Evolutionary conservation across 108 stramenopile species (phyloP).

Genomic region (Cyclostephanos tholiformis): DNA sequence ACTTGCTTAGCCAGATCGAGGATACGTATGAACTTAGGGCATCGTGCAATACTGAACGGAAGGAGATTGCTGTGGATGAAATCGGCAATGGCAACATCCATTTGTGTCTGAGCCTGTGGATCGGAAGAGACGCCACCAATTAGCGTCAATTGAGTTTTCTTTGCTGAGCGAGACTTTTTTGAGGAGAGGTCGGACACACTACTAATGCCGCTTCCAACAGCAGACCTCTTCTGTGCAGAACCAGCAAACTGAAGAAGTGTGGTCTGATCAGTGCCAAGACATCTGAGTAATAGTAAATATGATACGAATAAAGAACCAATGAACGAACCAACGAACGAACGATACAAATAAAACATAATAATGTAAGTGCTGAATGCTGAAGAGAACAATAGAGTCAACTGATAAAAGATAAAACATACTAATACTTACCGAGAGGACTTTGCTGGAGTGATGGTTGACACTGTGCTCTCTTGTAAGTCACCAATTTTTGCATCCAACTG

Average conservation of each 20-base stretch:
- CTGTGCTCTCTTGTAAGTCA: not conserved
- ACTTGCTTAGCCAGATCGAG: not conserved
- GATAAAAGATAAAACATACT: not conserved
- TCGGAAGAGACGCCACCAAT: not conserved
- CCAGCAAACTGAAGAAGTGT: not conserved
- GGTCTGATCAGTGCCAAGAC: not conserved
- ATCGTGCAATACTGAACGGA: not conserved
- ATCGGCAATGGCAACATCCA: slow-evolving; percentile 8
- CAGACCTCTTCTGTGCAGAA: not conserved
- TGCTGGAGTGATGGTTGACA: not conserved
- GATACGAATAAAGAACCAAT: too few species aligned
- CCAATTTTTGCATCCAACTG: not conserved
- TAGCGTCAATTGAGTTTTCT: not conserved
- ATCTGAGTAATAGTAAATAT: not conserved
- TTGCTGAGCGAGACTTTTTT: not conserved
- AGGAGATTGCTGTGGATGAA: slow-evolving; percentile 4
- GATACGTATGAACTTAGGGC: not conserved
- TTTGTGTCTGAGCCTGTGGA: not conserved
- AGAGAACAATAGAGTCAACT: not conserved
- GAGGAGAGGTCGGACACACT: not conserved
- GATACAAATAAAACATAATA: not conserved
- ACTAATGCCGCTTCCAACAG: not conserved
- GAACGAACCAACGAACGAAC: too few species aligned
- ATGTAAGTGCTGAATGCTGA: too few species aligned
- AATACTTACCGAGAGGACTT: not conserved